phyloP scores from a whole-genome alignment of 169 alveolate species.

The Fabrea salina region DNA sequence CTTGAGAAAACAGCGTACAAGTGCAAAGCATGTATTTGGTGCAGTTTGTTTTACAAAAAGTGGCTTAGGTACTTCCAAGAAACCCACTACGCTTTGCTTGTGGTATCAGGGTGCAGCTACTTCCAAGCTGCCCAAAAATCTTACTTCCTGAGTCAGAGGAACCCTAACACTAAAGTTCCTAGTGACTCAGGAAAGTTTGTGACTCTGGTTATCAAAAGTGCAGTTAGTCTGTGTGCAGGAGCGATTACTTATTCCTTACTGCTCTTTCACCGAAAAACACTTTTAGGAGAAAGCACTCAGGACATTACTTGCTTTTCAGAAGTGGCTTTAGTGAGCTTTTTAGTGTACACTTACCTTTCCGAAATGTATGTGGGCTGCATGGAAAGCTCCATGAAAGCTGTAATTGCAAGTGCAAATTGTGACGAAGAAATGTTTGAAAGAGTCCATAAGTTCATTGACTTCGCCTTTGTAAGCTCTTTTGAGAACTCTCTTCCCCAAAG shows the following conservation, averaged over 20 bases:
- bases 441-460: not conserved
- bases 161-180: not conserved
- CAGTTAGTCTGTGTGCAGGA: not conserved
- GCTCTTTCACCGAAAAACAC: not conserved
- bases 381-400: slow-evolving; percentile 21
- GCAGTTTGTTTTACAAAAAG: not conserved
- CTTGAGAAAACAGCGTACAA: not conserved
- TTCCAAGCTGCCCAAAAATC: slow-evolving; percentile 21
- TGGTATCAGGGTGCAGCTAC: not conserved
- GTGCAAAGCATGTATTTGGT: not conserved
- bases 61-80: not conserved
- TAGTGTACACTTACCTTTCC: not conserved
- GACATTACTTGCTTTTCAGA: not conserved
- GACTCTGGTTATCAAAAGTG: not conserved
- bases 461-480: not conserved
- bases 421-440: slow-evolving; percentile 30
- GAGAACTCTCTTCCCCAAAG: no score
- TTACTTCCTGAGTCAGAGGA: not conserved
- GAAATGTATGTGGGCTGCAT: slow-evolving; percentile 18
- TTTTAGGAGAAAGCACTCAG: not conserved
- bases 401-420: slow-evolving; percentile 13
- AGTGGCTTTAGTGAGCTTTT: not conserved
- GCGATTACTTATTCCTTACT: slow-evolving; percentile 11
- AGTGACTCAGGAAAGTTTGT: slow-evolving; percentile 3
- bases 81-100: not conserved